Evolutionary conservation across 78 protist genomes (phyloP), one percentile per base, ranked within the genome.

Genomic region (Monocercomonoides exilis): DNA sequence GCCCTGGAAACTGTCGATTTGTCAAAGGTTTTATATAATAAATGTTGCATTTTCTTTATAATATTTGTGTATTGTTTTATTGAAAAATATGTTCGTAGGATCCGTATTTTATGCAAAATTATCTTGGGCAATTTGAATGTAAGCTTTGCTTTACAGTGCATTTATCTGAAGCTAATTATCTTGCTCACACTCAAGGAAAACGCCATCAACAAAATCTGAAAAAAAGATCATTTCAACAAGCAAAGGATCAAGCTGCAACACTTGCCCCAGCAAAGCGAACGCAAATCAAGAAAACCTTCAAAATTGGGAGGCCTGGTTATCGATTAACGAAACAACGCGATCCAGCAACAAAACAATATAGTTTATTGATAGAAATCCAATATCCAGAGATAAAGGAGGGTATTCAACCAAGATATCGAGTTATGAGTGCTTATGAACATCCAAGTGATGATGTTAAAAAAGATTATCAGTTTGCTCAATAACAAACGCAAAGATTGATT

Each of bases 381-480:
- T 97, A 96, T 82, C 98, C 98, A 11, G 96, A 97, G 77, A 97
- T 97, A 63, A 93, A 88, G 54, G 94, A 94, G 34, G 97, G 90
- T 0, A 41, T 92, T 38, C 93, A 88, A 85, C 99, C 99, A 33
- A 84, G 95, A 4, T 93, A 95, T 84, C 90, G 99, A 3, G 90
- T 98, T 90, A 96, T 98, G 98, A 92, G 96, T 0, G 93, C 99
- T 2, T 98, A 85, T 77, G 99, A 97, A 84, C 99, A 98, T 89
- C 46, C 77, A 29, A 93, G 93, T 0, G 98, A 96, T 43, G 80
- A 81, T 1, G 94, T 94, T 6, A 91, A 93, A 3, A 0, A 44
- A 32, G 29, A 38, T 35, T 90, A 45, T n/a, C 95, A 91, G 88
- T 89, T 0, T 85, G 87, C 2, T 3, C 1, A 46, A 29, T 3